A percentile compares a stretch with the other conserved stretches of the same genome.
Conservation (phyloP, 306 rosid species). For the Rosa lucieae region DNA sequence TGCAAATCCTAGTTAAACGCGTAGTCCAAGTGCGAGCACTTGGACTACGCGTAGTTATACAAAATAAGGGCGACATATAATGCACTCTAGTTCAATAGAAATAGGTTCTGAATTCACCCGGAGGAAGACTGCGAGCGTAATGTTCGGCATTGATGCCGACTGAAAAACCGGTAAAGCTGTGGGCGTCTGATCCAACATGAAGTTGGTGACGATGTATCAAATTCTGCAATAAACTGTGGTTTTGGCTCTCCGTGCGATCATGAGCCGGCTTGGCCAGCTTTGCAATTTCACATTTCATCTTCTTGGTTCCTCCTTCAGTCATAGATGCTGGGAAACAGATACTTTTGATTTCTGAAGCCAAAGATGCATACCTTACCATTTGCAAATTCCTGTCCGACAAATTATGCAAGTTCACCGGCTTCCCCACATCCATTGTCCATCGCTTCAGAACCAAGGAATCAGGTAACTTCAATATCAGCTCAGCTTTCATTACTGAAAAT, state of each 20-base stretch:
- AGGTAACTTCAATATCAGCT: conserved; percentile 3
- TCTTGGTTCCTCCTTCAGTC: background rate
- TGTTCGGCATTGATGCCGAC: background rate
- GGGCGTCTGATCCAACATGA: conserved; percentile 7
- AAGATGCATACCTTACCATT: background rate
- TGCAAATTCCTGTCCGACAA: background rate
- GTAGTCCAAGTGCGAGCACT: no score
- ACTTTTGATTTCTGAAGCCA: background rate
- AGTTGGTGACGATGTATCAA: conserved; percentile 2
- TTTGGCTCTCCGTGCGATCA: background rate
- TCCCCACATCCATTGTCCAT: conserved; percentile 1
- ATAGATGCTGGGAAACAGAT: background rate
- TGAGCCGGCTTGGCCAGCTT: conserved; percentile 1
- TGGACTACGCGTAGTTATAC: background rate
- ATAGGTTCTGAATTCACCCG: background rate
- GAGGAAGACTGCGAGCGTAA: background rate
- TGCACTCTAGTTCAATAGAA: background rate
- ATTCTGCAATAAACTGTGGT: background rate
- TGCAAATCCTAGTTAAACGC: background rate
- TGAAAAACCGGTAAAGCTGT: background rate
- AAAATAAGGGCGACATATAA: background rate
- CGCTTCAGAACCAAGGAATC: conserved; percentile 4
- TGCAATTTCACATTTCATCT: conserved; percentile 8
- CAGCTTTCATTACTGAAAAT: conserved; percentile 7
- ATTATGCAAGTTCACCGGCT: background rate